Base-by-base conservation (phyloP, 352 stramenopile genomes). In the Globisporangium spinosum region DNA sequence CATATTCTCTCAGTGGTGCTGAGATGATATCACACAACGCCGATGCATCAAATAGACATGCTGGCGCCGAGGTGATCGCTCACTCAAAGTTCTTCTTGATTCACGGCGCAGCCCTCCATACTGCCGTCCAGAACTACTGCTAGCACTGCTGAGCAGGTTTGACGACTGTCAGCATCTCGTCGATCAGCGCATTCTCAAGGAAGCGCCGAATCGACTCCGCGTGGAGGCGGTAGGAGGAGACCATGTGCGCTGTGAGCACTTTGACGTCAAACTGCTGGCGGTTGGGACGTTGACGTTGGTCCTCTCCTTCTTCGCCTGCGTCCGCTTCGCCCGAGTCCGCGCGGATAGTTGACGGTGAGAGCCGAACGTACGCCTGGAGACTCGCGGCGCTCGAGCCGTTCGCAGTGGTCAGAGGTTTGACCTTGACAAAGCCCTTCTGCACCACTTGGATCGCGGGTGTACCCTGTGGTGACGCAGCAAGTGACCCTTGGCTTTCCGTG, bases 161-260 rank as follows among this genome's bases (percentile, higher is more conserved):
- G 27, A 22, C 13, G 20, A 17, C 45, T 64, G 29, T 29, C 10
- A 58, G 45, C 62, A 67, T 61, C 32, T 61, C 49, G 49, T 67
- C 62, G 6, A 67, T 25, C 49, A 82, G 45, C 6, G 77, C 32
- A 38, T 78, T 82, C 63, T 82, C 76, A 8, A 82, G 67, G 2
- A 58, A 70, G 55, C 75, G 73, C 43, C 70, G 76, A n/a, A 82
- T 76, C 58, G 67, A 72, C 51, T 70, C 72, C 2, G 71, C 70
- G 27, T 71, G 70, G 15, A 75, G 67, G 27, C 76, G 66, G 9
- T 77, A 79, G 3, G 68, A 69, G 22, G 68, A 59, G 40, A 80
- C 67, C 12, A 80, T 65, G 64, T 77, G 67, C 49, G 62, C 12
- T 1, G 49, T 51, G 13, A 67, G n/a, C 3, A 20, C 12, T 6